phyloP scores from a whole-genome alignment of 148 eudicot species.

The Polygonum maritimum region DNA sequence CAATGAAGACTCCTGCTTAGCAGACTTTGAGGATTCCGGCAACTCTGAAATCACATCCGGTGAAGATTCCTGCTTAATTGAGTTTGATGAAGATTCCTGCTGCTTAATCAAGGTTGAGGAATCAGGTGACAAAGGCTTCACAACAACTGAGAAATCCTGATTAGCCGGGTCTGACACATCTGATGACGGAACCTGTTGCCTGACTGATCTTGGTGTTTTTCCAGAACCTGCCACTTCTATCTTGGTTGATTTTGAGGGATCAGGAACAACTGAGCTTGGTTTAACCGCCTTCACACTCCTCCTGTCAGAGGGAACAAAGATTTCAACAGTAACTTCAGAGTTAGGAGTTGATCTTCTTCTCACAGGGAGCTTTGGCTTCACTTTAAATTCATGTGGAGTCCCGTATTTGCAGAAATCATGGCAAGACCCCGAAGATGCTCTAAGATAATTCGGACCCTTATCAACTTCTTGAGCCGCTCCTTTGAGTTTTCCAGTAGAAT shows the following conservation, averaged over 20 bases:
- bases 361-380: conserved; percentile 25
- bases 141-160: neutral
- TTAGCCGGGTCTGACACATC: neutral
- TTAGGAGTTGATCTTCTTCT: conserved; percentile 28
- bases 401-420: conserved; percentile 81
- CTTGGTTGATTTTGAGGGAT: conserved; percentile 3
- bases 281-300: conserved; percentile 13
- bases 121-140: neutral
- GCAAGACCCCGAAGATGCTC: conserved; percentile 84
- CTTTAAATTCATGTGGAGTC: conserved; percentile 29
- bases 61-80: conserved; percentile 12
- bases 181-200: conserved; percentile 18
- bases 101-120: neutral
- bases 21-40: conserved; percentile 15
- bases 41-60: conserved; percentile 14
- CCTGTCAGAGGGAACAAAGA: conserved; percentile 26
- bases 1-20: neutral
- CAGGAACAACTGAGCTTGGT: neutral
- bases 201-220: conserved; percentile 15
- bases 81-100: conserved; percentile 4
- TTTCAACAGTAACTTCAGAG: conserved; percentile 15
- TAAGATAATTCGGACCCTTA: conserved; percentile 51
- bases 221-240: conserved; percentile 3
- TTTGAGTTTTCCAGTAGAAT: conserved; percentile 22
- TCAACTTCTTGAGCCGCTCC: conserved; percentile 16